These are phyloP conservation scores for Colletotrichum sansevieriae DNA, from an alignment of 2,329 filamentous ascomycete genomes.

Conservation along the genomic window DNA sequence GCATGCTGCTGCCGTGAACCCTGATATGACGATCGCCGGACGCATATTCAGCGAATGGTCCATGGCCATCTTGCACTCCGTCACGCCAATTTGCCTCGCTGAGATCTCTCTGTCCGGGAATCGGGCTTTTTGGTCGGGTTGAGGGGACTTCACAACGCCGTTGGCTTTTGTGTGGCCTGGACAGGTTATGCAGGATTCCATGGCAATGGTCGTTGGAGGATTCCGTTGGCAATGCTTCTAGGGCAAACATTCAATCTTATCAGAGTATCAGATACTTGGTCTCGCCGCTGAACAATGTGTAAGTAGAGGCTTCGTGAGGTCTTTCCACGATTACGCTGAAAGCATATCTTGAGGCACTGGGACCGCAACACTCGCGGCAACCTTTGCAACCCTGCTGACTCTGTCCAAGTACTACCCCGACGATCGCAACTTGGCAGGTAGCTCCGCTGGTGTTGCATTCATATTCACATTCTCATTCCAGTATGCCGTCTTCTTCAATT, in stretches of 20 bases:
- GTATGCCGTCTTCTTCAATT: neutral
- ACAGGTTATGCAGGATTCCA: neutral
- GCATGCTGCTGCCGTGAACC: neutral
- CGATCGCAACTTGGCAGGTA: neutral
- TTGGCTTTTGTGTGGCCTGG: neutral
- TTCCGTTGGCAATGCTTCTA: neutral
- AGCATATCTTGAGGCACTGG: neutral
- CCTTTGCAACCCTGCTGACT: neutral
- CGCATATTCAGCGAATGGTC: neutral
- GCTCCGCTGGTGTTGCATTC: neutral
- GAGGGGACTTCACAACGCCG: neutral
- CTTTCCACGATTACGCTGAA: neutral
- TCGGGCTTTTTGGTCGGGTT: neutral
- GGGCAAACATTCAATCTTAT: neutral
- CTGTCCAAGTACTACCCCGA: neutral
- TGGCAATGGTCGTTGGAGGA: neutral
- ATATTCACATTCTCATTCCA: slow-evolving; percentile 3
- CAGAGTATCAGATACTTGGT: neutral
- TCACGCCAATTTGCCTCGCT: neutral
- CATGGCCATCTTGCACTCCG: neutral
- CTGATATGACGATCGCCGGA: neutral
- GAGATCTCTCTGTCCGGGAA: neutral
- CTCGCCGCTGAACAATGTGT: neutral
- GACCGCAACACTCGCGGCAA: neutral
- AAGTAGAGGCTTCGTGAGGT: neutral